Evolutionary conservation across 2,329 filamentous ascomycete species (phyloP), one percentile per base, ranked within the genome.

Genomic region (Pseudogymnoascus sp.): DNA sequence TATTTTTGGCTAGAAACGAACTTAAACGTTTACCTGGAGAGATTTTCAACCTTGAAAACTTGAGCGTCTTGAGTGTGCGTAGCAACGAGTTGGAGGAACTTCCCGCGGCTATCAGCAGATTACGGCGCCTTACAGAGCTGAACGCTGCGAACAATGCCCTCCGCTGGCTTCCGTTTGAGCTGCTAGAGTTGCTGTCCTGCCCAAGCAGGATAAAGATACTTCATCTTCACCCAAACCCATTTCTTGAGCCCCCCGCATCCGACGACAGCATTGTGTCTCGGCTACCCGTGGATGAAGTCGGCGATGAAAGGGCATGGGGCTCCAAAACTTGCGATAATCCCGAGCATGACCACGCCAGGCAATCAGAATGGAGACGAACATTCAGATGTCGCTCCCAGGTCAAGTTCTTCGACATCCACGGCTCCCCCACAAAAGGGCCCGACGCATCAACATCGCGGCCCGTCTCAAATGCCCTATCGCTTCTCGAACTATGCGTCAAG

Each of bases 91-190:
- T 91, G 12, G 74, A 73, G 0, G 81, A 87, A 67, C 73, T 91
- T 2, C 84, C 88, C 1, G 75, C 83, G 0, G 76, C 78, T 3
- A 83, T 90, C 57, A 76, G 75, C 20, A 80, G 80, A 32, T 76
- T 90, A 6, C 70, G 69, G 4, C 84, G 83, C 62, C 76, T 91
- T 3, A 74, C 76, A 58, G 79, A 83, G 58, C 78, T 91, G 38
- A 90, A 89, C 65, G 67, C 91, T 7, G 82, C 85, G 0, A 81
- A 86, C 60, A 90, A 90, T 64, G 72, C 74, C 4, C 74, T 91
- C 9, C 77, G 76, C 6, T 80, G 75, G 63, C 75, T 91, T 1
- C 88, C 88, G 0, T 80, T 77, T 60, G 86, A 89, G 68, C 73
- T 90, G 0, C 74, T 89, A 1, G 72, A 80, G 22, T 75, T 89